Evolutionary conservation across 306 rosid genomes (phyloP).

Genomic region (Rosa chinensis): DNA sequence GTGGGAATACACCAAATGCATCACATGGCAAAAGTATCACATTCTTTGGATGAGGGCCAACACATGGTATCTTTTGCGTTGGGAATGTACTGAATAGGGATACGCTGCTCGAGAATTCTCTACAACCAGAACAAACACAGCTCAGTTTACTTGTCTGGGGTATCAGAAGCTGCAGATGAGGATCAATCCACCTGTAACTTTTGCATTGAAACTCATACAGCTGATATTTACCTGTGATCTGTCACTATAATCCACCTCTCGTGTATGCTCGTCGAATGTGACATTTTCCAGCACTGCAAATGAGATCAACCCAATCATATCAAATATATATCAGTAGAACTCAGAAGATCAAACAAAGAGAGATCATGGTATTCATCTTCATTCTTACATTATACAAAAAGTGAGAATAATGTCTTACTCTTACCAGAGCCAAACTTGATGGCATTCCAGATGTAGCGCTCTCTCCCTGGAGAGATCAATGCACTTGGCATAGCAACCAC

Average conservation of each 20-base stretch:
- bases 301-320: neutral
- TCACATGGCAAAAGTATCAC: slow-evolving; percentile 90
- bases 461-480: slow-evolving; percentile 51
- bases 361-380: neutral
- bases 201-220: neutral
- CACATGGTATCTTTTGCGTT: slow-evolving; percentile 79
- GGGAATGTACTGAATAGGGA: slow-evolving; percentile 84
- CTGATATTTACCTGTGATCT: slow-evolving; percentile 60
- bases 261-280: slow-evolving; percentile 72
- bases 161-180: neutral
- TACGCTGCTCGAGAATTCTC: slow-evolving; percentile 89
- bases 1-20: slow-evolving; percentile 94
- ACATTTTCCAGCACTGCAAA: slow-evolving; percentile 74
- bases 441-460: slow-evolving; percentile 56
- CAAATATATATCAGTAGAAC: neutral
- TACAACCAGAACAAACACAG: slow-evolving; percentile 30
- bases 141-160: neutral
- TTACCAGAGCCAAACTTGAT: slow-evolving; percentile 59
- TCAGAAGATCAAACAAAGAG: neutral
- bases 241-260: slow-evolving; percentile 74
- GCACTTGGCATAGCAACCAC: slow-evolving; percentile 59
- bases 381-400: neutral
- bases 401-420: neutral
- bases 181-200: neutral
- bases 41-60: slow-evolving; percentile 89